These are phyloP conservation scores for Atkinsonella hypoxylon DNA, from an alignment of 2,329 filamentous ascomycete species.

Conservation along the genomic window DNA sequence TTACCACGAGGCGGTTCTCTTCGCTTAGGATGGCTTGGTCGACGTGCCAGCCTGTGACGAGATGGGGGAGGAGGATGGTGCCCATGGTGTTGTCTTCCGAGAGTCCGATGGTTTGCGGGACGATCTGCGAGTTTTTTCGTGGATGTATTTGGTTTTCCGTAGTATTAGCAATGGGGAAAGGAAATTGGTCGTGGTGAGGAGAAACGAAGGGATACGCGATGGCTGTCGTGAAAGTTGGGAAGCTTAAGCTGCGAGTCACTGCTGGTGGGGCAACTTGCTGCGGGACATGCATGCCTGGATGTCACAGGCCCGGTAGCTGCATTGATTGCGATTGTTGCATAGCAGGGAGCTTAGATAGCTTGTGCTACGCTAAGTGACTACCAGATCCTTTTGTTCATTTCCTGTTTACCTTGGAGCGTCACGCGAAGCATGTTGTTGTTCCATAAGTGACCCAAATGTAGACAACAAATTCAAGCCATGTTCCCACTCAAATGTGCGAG, in stretches of 20 bases:
- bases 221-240: too few relatives aligned
- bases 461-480: not conserved
- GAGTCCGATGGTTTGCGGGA: not conserved
- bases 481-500: not conserved
- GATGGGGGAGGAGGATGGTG: conserved; percentile 84
- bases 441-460: not conserved
- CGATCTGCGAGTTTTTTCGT: not conserved
- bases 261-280: not conserved
- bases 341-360: too few relatives aligned
- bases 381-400: too few relatives aligned
- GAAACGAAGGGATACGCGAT: not conserved
- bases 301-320: not conserved
- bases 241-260: not conserved
- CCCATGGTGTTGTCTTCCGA: conserved; percentile 35
- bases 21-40: conserved; percentile 85
- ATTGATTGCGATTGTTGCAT: too few relatives aligned
- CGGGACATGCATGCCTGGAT: not conserved
- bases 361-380: too few relatives aligned
- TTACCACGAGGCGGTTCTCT: conserved; percentile 85
- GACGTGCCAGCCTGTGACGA: conserved; percentile 91
- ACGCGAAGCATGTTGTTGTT: not conserved
- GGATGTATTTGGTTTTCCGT: too few relatives aligned
- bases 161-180: too few relatives aligned
- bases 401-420: too few relatives aligned
- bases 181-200: not conserved